Evolutionary conservation across 2,329 filamentous ascomycete genomes (phyloP).

Genomic region (Penicillium sp.): DNA sequence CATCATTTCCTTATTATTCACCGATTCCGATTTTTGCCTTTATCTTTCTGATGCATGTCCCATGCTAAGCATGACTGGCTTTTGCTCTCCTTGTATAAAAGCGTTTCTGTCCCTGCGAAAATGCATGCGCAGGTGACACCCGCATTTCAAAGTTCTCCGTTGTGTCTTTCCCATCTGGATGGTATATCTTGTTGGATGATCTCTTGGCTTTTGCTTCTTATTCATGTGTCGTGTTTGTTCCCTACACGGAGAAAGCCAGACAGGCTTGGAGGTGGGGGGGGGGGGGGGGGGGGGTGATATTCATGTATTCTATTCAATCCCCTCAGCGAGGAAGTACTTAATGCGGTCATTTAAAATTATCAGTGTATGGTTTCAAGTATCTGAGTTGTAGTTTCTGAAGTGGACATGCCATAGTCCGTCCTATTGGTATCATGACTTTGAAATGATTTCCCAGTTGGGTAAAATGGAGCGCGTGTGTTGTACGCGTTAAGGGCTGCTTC

Average conservation of each 20-base stretch:
- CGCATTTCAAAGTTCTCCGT: constrained; percentile 13
- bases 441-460: constrained; percentile 15
- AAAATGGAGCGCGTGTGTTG: constrained; percentile 23
- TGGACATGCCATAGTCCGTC: neutral
- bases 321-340: constrained; percentile 26
- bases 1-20: constrained; percentile 7
- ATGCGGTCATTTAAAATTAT: constrained; percentile 16
- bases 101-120: constrained; percentile 23
- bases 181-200: constrained; percentile 14
- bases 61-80: constrained; percentile 11
- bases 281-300: constrained; percentile 19
- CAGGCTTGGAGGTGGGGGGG: constrained; percentile 12
- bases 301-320: constrained; percentile 31
- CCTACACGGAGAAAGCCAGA: constrained; percentile 2
- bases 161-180: constrained; percentile 14
- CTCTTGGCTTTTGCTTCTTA: constrained; percentile 13
- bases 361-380: neutral
- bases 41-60: constrained; percentile 14
- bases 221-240: constrained; percentile 13
- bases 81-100: constrained; percentile 34
- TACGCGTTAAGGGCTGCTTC: constrained; percentile 16
- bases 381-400: neutral
- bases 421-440: neutral
- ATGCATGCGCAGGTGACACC: constrained; percentile 9
- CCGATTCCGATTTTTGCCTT: neutral